Percentiles rank a stretch among this genome's conserved stretches.
phyloP scores from a whole-genome alignment of 2,329 filamentous ascomycete species.

The Neopestalotiopsis sp. region DNA sequence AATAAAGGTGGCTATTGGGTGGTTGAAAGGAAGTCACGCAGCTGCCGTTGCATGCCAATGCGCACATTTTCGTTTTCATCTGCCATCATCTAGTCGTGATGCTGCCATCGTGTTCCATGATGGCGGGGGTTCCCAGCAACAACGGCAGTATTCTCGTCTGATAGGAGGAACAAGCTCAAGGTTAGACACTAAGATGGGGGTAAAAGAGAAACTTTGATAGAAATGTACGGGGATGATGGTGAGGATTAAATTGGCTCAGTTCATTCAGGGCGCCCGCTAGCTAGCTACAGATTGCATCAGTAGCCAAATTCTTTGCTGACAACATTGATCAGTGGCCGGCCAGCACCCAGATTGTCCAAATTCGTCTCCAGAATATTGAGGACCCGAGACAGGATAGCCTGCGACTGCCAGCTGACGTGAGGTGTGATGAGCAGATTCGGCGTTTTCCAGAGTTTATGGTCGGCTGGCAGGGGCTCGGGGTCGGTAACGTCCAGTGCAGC shows the following conservation, averaged over 20 bases:
- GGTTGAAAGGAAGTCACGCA: not conserved
- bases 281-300: constrained; percentile 19
- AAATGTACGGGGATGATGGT: not conserved
- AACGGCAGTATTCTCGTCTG: not conserved
- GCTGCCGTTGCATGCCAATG: not conserved
- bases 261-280: not conserved
- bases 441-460: constrained; percentile 67
- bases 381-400: constrained; percentile 30
- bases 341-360: constrained; percentile 34
- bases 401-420: constrained; percentile 38
- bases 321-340: constrained; percentile 34
- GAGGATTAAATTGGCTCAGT: not conserved
- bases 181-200: not conserved
- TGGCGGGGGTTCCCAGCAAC: not conserved
- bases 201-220: not conserved
- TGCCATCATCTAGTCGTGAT: not conserved
- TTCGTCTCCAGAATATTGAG: constrained; percentile 35
- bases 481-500: constrained; percentile 74
- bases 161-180: not conserved
- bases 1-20: not conserved
- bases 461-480: constrained; percentile 68
- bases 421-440: constrained; percentile 63
- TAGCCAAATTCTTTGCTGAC: constrained; percentile 38
- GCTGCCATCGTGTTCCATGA: not conserved
- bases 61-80: not conserved